Base-by-base conservation (phyloP, 2,329 filamentous ascomycete genomes). In the Phymatotrichopsis omnivora region DNA sequence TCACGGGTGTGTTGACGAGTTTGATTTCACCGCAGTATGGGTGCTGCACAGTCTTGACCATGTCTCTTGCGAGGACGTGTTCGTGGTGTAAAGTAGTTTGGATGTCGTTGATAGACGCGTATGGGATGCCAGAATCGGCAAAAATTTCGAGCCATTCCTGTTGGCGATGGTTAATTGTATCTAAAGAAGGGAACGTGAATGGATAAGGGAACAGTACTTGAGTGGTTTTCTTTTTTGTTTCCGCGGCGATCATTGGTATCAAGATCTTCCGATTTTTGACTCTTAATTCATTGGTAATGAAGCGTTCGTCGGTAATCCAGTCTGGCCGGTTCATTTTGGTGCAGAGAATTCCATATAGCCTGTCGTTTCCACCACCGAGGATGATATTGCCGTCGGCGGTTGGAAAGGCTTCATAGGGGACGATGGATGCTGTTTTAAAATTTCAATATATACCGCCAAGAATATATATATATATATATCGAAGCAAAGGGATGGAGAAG, bases 71-170 rank as follows among this genome's bases (percentile, higher is more conserved):
- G 43, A 68, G 65, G 0, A 77, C 75, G 64, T 98, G 91, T 51
- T 80, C 74, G 61, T 95, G 86, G 50, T 82, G 79, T 41, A 98
- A 67, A 0, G 91, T 85, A 16, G 72, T 75, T 63, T 91, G 82
- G 6, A 98, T 78, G 60, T 98, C 89, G 60, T 96, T 98, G 57
- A 98, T 82, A 1, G 89, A 85, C 1, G 89, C 83, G 60, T 91
- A 98, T 0, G 91, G 91, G 79, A 98, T 79, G 4, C 91, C 91
- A 47, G 75, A 82, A n/a, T 85, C 86, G 58, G 95, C 85, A 33
- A 95, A 79, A 1, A 87, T 68, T 1, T 80, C 74, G 3, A 96
- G 70, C 89, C 91, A 96, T 61, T 95, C 80, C 55, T 79, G 24
- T 31, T 34, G 39, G 17, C 19, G 19, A 25, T 16, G 5, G n/a